Evolutionary conservation across 345 rosid species (phyloP).

Genomic region (Ceriops tagal): DNA sequence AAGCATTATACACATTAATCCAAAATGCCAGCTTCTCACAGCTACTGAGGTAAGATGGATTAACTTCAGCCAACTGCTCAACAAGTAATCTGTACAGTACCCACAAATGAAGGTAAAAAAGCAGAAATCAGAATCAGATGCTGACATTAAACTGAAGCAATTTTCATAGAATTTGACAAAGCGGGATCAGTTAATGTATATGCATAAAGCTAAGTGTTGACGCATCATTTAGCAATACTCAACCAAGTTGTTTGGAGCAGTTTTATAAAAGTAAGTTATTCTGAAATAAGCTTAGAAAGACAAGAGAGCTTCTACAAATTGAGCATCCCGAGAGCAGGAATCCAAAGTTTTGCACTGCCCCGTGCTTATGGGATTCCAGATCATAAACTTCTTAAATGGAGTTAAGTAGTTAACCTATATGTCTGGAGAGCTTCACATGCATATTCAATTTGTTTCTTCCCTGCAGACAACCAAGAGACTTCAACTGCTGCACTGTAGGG

Average conservation of each 20-base stretch:
- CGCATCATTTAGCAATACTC: background rate
- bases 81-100: conserved; percentile 62
- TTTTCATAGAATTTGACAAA: background rate
- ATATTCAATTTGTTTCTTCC: conserved; percentile 86
- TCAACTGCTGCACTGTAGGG: conserved; percentile 56
- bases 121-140: background rate
- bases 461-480: conserved; percentile 98
- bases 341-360: background rate
- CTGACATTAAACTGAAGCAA: background rate
- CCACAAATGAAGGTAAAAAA: conserved; percentile 10
- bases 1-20: conserved; percentile 91
- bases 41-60: conserved; percentile 64
- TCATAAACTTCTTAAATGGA: conserved; percentile 1
- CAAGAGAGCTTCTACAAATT: background rate
- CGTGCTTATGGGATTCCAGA: background rate
- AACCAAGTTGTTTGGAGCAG: conserved; percentile 1
- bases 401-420: conserved; percentile 55
- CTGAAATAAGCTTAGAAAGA: background rate
- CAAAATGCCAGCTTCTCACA: conserved; percentile 93
- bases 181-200: background rate
- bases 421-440: conserved; percentile 85
- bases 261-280: background rate
- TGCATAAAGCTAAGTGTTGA: background rate
- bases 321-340: conserved; percentile 1
- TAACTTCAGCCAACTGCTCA: conserved; percentile 78